Base-by-base conservation (phyloP, 805 yeast species). In the Saccharomycopsis javanensis region DNA sequence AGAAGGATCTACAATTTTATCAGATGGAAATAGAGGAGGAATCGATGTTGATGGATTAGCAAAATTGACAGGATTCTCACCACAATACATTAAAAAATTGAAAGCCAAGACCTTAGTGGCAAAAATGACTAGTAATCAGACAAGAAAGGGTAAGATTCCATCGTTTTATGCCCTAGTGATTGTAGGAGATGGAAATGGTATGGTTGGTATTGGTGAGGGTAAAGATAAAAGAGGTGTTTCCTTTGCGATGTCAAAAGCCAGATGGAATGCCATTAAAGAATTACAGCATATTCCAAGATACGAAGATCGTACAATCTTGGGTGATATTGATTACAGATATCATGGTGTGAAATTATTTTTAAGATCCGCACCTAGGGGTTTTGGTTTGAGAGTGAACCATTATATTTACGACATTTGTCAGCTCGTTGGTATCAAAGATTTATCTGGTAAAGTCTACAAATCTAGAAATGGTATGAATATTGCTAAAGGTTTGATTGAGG, bases 391-490 rank as follows among this genome's bases (percentile, higher is more conserved):
- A 65, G 96, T 90, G 51, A 91, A 91, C 72, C 95, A 88, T 63
- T 81, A 85, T 69, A 83, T 94, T 62, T 89, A 85, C 66, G 97
- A 90, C 73, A 82, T 94, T 58, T 91, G 97, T 71, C 87, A 86
- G 68, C 83, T 90, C 59, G 96, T 91, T 1, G 99, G 99, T 61
- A 89, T 94, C 70, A 87, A 86, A 71, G 99, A 94, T 72, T 75
- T 94, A 66, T 81, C 90, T 65, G 97, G 95, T 4, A 92, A 92
- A 68, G 87, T 92, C 52, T 88, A 86, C 76, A 85, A 90, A 66
- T 88, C 96, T 37, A 82, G 98, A 76, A 94, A 92, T 73, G 85
- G 86, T 54, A 89, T 94, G 96, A 91, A 91, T 71, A 95, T 91
- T 53, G 88, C 88, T 58, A 90, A 91, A 74, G 94, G 92, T 50